Evolutionary conservation across 129 eudicot genomes (phyloP), one percentile per base, ranked within the genome.

Genomic region (Flaveria robusta): DNA sequence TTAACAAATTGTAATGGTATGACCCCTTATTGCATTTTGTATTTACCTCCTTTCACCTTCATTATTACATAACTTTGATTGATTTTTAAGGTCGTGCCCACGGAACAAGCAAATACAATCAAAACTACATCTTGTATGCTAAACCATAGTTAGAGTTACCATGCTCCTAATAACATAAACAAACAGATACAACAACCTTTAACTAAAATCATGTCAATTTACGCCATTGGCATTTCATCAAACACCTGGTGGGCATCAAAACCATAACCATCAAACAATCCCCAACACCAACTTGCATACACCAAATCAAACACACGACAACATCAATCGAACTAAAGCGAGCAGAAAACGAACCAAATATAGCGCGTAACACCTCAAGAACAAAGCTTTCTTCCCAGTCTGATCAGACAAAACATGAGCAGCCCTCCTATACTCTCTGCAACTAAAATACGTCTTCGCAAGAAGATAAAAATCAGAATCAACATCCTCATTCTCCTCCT

Each of bases 391-490:
- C 81, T 82, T 90, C 63, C 94, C 85, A 11, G 81, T 83, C 85
- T 91, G 97, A 34, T 95, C 96, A 54, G 89, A 80, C 27, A 95
- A 96, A 43, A 89, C 94, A 18, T 95, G 99, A 43, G 99, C 96
- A 73, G 99, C 99, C 77, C 99, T 82, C 71, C 88, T 70, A 47
- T 89, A 95, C 90, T 95, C 97, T 81, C 87, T 83, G 83, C 99
- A 95, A 75, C 88, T 91, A 19, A 91, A 91, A 47, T 95, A 95
- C 12, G 96, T 85, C 84, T 89, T 95, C 0, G 94, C 97, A 37
- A 95, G 75, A 66, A 95, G 79, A 60, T 91, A 94, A 71, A 94
- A 87, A 80, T 95, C 99, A 15, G 76, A 84, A 69, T 89, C 97
- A 1, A 80, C 76, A 22, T 62, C 84, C 41, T 91, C 96, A 55